Conservation (phyloP, 192 early-diverging fungal genomes). For the Backusella sp. region DNA sequence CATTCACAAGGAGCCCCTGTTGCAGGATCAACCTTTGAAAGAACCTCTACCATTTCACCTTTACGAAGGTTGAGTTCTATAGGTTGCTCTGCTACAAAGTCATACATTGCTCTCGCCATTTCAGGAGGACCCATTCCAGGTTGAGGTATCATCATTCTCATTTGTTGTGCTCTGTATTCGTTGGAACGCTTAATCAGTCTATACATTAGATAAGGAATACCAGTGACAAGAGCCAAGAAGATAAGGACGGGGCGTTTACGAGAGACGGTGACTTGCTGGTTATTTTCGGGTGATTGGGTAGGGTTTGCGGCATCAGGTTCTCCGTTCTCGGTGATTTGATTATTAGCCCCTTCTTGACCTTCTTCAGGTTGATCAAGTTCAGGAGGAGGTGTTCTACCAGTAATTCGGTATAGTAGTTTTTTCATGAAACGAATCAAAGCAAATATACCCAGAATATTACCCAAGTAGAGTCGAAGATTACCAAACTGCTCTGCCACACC, state of each 20-base stretch:
- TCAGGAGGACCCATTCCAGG: conserved; percentile 60
- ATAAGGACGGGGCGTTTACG: conserved; percentile 70
- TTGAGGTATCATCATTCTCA: conserved; percentile 12
- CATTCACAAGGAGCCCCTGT: conserved; percentile 78
- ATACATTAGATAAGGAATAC: conserved; percentile 90
- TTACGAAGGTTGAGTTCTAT: conserved; percentile 80
- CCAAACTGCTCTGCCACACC: conserved; percentile 98
- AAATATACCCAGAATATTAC: conserved; percentile 80
- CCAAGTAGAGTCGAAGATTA: conserved; percentile 79
- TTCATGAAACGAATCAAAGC: conserved; percentile 71
- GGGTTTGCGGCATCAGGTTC: conserved; percentile 17
- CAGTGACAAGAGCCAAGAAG: conserved; percentile 83
- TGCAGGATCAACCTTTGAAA: conserved; percentile 74
- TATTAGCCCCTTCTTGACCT: conserved; percentile 43
- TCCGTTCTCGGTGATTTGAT: conserved; percentile 56
- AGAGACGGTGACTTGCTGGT: conserved; percentile 37
- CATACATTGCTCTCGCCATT: conserved; percentile 87
- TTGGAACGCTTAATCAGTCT: conserved; percentile 72
- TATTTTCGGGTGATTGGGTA: neutral
- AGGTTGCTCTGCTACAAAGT: conserved; percentile 73
- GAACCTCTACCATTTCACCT: conserved; percentile 88
- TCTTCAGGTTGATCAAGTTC: conserved; percentile 44
- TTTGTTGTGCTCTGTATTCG: conserved; percentile 36
- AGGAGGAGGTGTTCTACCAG: conserved; percentile 60
- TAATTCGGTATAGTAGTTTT: conserved; percentile 58